These are phyloP conservation scores for Neurospora hispaniola DNA, from an alignment of 495 filamentous ascomycete genomes.

Conservation along the genomic window DNA sequence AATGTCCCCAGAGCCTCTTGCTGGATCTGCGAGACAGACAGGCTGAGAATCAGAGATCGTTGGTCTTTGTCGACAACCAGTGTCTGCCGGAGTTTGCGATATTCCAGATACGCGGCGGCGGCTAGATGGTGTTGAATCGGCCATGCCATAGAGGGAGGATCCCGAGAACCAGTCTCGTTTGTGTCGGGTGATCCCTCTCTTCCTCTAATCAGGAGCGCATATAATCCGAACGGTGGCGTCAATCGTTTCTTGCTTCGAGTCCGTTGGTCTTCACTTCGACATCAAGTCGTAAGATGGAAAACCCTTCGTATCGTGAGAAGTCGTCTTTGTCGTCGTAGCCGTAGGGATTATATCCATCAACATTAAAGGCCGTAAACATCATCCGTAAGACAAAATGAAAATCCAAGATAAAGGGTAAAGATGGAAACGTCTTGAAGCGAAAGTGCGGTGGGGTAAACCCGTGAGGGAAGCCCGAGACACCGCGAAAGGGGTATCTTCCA, in stretches of 20 bases:
- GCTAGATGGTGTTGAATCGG: conserved; percentile 22
- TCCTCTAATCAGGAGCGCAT: conserved; percentile 14
- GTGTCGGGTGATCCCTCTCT: conserved; percentile 14
- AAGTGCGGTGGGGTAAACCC: conserved; percentile 12
- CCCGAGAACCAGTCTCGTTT: conserved; percentile 16
- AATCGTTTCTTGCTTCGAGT: conserved; percentile 20
- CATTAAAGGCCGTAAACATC: conserved; percentile 30
- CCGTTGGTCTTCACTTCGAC: conserved; percentile 17
- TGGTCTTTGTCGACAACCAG: conserved; percentile 35
- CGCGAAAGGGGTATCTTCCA: conserved; percentile 25
- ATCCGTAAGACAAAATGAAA: conserved; percentile 35
- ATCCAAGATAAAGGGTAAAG: conserved; percentile 18
- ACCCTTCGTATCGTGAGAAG: conserved; percentile 17
- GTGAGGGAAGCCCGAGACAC: conserved; percentile 16
- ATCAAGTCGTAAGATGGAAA: conserved; percentile 24
- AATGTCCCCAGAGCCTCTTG: neutral
- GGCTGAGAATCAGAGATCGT: conserved; percentile 11
- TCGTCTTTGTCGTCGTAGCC: conserved; percentile 20
- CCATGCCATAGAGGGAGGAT: conserved; percentile 15
- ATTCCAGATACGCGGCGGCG: conserved; percentile 27
- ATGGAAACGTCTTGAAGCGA: conserved; percentile 21
- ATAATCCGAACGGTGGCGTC: conserved; percentile 18
- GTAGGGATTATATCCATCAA: conserved; percentile 24
- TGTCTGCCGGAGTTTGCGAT: conserved; percentile 27
- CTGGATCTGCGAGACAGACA: neutral